Evolutionary conservation across 306 rosid species (phyloP), one percentile per base, ranked within the genome.

Genomic region (Dryas alaskensis): DNA sequence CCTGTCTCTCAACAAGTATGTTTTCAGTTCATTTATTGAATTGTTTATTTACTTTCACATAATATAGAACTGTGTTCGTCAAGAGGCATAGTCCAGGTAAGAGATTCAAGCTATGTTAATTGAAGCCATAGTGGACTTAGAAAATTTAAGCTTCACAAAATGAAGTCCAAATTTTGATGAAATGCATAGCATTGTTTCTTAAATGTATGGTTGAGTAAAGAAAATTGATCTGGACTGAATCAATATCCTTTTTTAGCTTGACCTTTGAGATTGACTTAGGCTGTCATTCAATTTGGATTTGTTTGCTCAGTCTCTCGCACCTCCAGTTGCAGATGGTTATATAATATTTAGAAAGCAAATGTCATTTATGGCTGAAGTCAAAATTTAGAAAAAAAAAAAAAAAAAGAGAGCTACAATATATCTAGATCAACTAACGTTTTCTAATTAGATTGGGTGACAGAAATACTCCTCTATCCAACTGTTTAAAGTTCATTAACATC

Each of bases 1-100:
- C 83, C 73, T 81, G 74, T 91, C 98, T 44, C 85, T 94, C 73
- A 94, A 94, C 73, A 79, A 92, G 99, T 92, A 84, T 79, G 79
- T 6, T 43, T 49, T 39, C 44, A 45, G 17, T 67, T 74, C 52
- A 42, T 68, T 57, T 45, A 2, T 76, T 16, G 11, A 65, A 10
- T 19, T 63, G 42, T 70, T n/a, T 64, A 11, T 22, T 51, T 52
- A 13, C 58, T 50, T 65, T 25, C 59, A 49, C 66, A 13, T 42
- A 25, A 13, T 55, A 31, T 54, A 6, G 13, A 51, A 59, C 37
- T 61, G 5, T 3, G 4, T 61, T 60, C 37, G 63, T 64, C 59
- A 77, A 58, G 75, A 73, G 5, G 4, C 63, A 8, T 22, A 12
- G 22, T 10, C 27, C 5, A 42, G 37, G 22, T 17, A 27, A 40